phyloP scores from a whole-genome alignment of 495 filamentous ascomycete species.

The Penicillium salamii region DNA sequence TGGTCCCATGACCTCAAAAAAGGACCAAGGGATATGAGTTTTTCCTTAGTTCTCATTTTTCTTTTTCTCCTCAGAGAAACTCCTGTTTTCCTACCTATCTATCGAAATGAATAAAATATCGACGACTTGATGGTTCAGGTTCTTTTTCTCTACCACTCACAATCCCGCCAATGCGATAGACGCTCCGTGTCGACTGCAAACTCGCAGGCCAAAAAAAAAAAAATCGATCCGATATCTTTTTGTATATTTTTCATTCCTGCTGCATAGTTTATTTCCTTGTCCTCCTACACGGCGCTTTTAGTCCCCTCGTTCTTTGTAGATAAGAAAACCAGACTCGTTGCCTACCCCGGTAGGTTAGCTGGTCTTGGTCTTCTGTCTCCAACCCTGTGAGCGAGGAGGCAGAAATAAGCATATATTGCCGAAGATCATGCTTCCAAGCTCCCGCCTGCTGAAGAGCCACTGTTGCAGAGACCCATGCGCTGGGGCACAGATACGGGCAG shows the following conservation, averaged over 20 bases:
- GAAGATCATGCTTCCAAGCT: conserved; percentile 34
- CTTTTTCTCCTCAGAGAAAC: conserved; percentile 20
- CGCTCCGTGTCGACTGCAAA: conserved; percentile 1
- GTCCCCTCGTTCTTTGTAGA: conserved; percentile 36
- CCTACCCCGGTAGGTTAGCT: no score
- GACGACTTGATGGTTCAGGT: conserved; percentile 30
- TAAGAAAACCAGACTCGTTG: conserved; percentile 21
- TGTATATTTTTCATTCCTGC: neutral
- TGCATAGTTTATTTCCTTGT: neutral
- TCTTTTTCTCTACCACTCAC: conserved; percentile 17
- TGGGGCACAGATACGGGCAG: conserved; percentile 95
- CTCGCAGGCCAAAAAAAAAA: conserved; percentile 3
- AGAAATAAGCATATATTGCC: conserved; percentile 30
- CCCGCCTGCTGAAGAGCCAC: conserved; percentile 87
- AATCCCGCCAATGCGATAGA: conserved; percentile 19
- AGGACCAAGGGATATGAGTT: conserved; percentile 19
- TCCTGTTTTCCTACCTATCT: conserved; percentile 33
- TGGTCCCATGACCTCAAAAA: conserved; percentile 22
- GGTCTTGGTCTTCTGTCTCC: conserved; percentile 25
- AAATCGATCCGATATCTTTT: conserved; percentile 8
- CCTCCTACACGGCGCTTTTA: conserved; percentile 37
- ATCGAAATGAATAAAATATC: conserved; percentile 35
- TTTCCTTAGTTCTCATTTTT: conserved; percentile 23
- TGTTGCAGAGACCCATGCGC: conserved; percentile 63
- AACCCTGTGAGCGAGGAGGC: conserved; percentile 44